Conservation (phyloP, 257 asterid genomes). For the Nicotiana sylvestris region DNA sequence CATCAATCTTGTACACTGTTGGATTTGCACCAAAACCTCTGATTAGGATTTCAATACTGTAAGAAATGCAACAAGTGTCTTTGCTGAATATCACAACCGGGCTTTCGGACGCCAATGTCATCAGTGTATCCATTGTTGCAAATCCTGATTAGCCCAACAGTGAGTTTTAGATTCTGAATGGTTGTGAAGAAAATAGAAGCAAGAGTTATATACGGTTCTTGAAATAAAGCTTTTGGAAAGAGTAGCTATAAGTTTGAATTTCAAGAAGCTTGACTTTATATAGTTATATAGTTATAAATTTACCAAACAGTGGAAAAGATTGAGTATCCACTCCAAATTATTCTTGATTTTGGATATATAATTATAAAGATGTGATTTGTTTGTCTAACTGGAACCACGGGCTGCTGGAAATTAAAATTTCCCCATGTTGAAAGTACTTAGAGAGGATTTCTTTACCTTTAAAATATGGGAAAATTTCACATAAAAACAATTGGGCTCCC, state of each 20-base stretch:
- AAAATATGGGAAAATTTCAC: too few relatives aligned
- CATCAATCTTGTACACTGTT: constrained; percentile 27
- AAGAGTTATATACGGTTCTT: background rate
- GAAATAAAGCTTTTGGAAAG: background rate
- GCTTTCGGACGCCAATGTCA: constrained; percentile 18
- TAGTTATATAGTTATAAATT: background rate
- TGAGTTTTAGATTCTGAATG: background rate
- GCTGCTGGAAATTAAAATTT: background rate
- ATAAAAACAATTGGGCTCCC: too few relatives aligned
- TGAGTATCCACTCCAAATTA: background rate
- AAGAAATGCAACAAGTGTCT: constrained; percentile 26
- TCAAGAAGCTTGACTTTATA: background rate
- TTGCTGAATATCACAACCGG: constrained; percentile 37
- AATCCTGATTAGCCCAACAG: background rate
- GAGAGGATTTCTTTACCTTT: background rate
- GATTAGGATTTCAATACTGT: constrained; percentile 22
- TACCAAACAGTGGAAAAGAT: background rate
- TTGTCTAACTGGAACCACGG: background rate
- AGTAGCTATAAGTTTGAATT: background rate
- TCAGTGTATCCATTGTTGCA: constrained; percentile 21
- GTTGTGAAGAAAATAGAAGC: background rate
- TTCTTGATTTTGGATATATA: background rate
- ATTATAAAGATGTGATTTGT: background rate
- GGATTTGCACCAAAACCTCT: constrained; percentile 29
- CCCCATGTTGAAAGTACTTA: background rate